Evolutionary conservation across 805 yeast species (phyloP).

Genomic region (Starmerella vaccinii): DNA sequence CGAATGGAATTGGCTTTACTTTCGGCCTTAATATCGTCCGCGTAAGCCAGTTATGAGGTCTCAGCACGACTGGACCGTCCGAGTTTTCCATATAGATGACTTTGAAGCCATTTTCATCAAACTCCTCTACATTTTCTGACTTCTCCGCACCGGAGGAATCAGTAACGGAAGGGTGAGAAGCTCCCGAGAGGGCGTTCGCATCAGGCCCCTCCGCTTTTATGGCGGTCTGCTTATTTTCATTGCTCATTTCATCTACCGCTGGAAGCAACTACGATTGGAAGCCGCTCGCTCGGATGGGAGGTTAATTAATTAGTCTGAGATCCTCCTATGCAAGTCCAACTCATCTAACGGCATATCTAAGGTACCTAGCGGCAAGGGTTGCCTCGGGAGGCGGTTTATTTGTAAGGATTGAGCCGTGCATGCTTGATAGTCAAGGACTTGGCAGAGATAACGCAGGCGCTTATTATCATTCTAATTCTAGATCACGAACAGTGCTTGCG

Average conservation of each 20-base stretch:
- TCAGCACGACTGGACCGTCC: conserved; percentile 10
- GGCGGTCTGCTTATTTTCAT: not conserved
- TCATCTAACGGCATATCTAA: not conserved
- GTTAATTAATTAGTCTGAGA: not conserved
- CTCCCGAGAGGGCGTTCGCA: not conserved
- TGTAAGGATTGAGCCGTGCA: conserved; percentile 2
- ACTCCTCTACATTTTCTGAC: not conserved
- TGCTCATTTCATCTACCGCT: not conserved
- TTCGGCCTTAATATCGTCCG: conserved; percentile 16
- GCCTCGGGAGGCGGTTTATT: not conserved
- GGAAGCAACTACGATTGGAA: not conserved
- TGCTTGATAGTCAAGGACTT: not conserved
- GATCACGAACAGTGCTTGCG: no score
- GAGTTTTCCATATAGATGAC: conserved; percentile 13
- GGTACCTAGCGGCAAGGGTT: not conserved
- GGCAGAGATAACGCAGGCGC: no score
- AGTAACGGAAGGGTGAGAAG: not conserved
- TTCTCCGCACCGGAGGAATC: not conserved
- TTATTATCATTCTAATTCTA: no score
- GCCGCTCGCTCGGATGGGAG: not conserved
- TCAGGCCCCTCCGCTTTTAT: not conserved
- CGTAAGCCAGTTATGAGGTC: conserved; percentile 21
- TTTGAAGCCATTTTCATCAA: conserved; percentile 7
- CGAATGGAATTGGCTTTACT: conserved; percentile 23
- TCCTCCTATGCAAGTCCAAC: not conserved